These are phyloP conservation scores for Aphanomyces euteiches DNA, from an alignment of 352 stramenopile genomes.

Conservation along the genomic window DNA sequence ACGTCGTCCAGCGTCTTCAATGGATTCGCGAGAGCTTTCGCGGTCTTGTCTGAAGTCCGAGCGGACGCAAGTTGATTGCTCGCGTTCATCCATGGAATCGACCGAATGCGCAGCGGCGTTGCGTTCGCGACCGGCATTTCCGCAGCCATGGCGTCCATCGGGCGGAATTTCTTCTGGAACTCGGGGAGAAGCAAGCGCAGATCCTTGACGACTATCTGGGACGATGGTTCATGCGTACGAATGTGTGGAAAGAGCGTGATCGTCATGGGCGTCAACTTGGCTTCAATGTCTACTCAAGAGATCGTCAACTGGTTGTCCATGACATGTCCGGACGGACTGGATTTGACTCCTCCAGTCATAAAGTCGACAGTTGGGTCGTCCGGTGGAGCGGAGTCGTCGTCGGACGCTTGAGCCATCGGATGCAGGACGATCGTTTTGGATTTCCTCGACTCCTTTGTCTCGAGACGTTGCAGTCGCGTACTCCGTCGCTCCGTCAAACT, in stretches of 20 bases:
- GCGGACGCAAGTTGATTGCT: not conserved
- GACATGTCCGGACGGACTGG: not conserved
- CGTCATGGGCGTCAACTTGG: slow-evolving; percentile 10
- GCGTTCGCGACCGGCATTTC: not conserved
- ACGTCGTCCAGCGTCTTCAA: slow-evolving; percentile 24
- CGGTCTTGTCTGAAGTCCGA: not conserved
- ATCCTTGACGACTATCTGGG: slow-evolving; percentile 22
- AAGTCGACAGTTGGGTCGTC: not conserved
- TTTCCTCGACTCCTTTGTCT: not conserved
- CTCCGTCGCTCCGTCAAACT: not conserved
- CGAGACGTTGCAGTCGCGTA: not conserved
- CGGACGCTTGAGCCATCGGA: not conserved
- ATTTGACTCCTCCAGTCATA: not conserved
- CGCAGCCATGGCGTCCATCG: slow-evolving; percentile 2
- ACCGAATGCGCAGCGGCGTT: slow-evolving; percentile 34
- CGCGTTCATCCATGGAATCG: slow-evolving; percentile 43
- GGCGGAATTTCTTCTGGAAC: slow-evolving; percentile 15
- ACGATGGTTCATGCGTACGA: not conserved
- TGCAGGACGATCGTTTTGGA: slow-evolving; percentile 1
- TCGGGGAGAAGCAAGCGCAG: slow-evolving; percentile 17
- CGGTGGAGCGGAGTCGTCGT: not conserved
- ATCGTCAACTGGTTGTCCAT: no score
- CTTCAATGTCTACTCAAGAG: not conserved
- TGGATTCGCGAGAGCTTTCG: not conserved
- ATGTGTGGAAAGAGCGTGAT: slow-evolving; percentile 3